phyloP scores from a whole-genome alignment of 1,284 basidiomycete genomes.

The Ganoderma boninense region DNA sequence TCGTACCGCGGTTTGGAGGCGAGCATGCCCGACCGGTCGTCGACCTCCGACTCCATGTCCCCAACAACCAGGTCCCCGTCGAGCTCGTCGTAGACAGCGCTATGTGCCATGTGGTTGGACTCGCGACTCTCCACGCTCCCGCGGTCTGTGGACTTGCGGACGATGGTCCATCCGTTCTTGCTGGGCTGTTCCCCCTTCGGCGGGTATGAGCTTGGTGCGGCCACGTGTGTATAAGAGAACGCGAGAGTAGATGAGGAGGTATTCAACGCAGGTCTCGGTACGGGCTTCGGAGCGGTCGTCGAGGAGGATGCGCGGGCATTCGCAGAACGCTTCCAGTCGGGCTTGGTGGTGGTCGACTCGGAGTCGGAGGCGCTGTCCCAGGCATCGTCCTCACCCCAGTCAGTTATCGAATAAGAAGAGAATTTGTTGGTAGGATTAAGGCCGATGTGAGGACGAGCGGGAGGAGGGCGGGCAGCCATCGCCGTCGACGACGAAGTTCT shows the following conservation, averaged over 20 bases:
- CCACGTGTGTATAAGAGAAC: constrained; percentile 85
- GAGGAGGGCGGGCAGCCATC: constrained; percentile 76
- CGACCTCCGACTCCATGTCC: constrained; percentile 69
- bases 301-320: constrained; percentile 45
- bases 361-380: constrained; percentile 91
- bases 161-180: constrained; percentile 80
- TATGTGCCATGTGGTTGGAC: constrained; percentile 43
- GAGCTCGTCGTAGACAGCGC: constrained; percentile 46
- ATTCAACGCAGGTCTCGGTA: constrained; percentile 56
- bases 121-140: constrained; percentile 39
- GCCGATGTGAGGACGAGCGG: constrained; percentile 78
- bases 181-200: constrained; percentile 51
- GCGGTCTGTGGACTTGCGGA: constrained; percentile 57
- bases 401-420: constrained; percentile 49
- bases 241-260: constrained; percentile 74
- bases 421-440: constrained; percentile 64
- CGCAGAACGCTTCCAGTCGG: constrained; percentile 54
- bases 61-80: constrained; percentile 80
- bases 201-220: constrained; percentile 80
- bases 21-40: constrained; percentile 42
- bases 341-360: constrained; percentile 67
- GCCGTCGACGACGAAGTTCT: constrained; percentile 1
- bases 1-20: constrained; percentile 53
- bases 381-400: constrained; percentile 87
- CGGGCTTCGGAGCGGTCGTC: constrained; percentile 63